Conservation (phyloP, 2,329 filamentous ascomycete genomes). For the Hyphodiscus sp. region DNA sequence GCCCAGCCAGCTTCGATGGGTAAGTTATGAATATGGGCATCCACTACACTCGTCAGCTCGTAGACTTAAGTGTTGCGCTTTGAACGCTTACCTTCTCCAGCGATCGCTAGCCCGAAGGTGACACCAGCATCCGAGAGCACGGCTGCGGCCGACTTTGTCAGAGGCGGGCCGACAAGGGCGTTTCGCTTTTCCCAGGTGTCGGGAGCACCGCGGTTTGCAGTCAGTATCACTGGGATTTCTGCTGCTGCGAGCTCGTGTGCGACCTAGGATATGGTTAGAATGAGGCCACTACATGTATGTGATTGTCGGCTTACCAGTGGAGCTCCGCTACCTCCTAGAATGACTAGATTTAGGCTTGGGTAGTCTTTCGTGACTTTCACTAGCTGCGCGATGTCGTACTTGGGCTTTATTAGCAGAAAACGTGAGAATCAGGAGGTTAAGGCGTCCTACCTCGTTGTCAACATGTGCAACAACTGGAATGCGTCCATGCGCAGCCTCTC, state of each 20-base stretch:
- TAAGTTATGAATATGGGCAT: slow-evolving; percentile 35
- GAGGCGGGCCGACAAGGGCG: slow-evolving; percentile 36
- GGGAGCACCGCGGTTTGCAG: slow-evolving; percentile 31
- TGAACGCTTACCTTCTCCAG: slow-evolving; percentile 18
- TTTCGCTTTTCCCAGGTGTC: slow-evolving; percentile 33
- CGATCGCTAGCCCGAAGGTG: slow-evolving; percentile 32
- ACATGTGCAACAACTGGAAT: slow-evolving; percentile 37
- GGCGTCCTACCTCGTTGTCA: slow-evolving; percentile 31
- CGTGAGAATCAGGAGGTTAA: neutral
- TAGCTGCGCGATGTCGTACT: slow-evolving; percentile 37
- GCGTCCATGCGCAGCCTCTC: slow-evolving; percentile 32
- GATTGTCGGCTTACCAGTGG: slow-evolving; percentile 28
- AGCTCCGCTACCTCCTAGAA: slow-evolving; percentile 36
- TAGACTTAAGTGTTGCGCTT: neutral
- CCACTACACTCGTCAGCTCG: slow-evolving; percentile 16
- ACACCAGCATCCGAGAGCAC: slow-evolving; percentile 38
- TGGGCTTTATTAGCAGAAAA: neutral
- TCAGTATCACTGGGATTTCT: slow-evolving; percentile 37
- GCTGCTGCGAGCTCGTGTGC: slow-evolving; percentile 34
- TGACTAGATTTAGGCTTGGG: slow-evolving; percentile 30
- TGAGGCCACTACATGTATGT: neutral
- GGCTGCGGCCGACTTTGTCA: slow-evolving; percentile 34
- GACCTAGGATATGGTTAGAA: slow-evolving; percentile 22
- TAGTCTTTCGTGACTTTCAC: slow-evolving; percentile 34
- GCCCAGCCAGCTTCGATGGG: slow-evolving; percentile 35